Percentiles rank a stretch among this genome's conserved stretches.
phyloP scores from a whole-genome alignment of 108 stramenopile species.

The Aurantiochytrium sp. region DNA sequence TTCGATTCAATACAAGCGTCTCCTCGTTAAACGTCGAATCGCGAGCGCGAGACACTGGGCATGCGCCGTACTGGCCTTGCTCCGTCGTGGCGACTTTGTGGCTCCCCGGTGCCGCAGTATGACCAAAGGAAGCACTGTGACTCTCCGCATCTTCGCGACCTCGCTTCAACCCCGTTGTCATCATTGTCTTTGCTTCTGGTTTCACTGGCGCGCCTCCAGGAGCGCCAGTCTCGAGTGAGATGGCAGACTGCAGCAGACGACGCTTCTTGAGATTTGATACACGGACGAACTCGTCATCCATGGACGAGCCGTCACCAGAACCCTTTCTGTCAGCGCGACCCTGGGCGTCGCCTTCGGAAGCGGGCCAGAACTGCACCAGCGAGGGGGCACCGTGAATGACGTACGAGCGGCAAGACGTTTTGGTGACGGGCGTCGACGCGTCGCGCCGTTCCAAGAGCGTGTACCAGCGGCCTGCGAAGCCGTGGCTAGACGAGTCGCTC shows the following conservation, averaged over 20 bases:
- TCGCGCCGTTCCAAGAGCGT: neutral
- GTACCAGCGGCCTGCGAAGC: neutral
- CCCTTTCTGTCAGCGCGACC: neutral
- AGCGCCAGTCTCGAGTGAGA: too few relatives aligned
- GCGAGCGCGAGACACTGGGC: too few relatives aligned
- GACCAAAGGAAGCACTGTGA: too few relatives aligned
- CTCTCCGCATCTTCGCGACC: too few relatives aligned
- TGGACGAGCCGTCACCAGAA: neutral
- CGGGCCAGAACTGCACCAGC: conserved; percentile 6
- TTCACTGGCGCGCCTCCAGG: too few relatives aligned
- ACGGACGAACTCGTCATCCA: neutral
- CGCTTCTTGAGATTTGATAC: neutral
- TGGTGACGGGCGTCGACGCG: neutral
- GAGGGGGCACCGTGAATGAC: neutral
- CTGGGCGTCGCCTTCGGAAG: neutral
- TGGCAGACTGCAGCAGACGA: neutral
- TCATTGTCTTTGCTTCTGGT: too few relatives aligned
- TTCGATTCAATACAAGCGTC: neutral
- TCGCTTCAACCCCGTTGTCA: too few relatives aligned
- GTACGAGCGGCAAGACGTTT: neutral
- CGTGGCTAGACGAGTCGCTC: neutral
- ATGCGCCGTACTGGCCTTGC: too few relatives aligned
- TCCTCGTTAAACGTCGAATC: neutral
- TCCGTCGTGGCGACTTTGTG: too few relatives aligned
- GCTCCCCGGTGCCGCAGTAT: too few relatives aligned